A percentile compares a stretch with the other conserved stretches of the same genome.
phyloP scores from a whole-genome alignment of 2,329 filamentous ascomycete species.

The Aspergillus phoenicis region DNA sequence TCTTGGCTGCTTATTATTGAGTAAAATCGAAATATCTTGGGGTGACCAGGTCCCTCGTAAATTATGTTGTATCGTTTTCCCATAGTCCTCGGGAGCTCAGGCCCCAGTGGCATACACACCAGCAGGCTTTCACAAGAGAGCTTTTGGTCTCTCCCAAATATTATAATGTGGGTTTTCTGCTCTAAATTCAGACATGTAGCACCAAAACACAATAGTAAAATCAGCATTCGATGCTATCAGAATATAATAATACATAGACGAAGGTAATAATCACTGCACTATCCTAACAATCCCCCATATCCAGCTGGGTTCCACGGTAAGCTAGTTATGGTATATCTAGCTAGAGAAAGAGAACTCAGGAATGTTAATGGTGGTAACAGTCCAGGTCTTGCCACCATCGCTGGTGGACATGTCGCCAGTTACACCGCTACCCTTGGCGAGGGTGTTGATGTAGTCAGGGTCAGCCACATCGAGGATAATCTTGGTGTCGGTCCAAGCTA shows the following conservation, averaged over 20 bases:
- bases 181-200: too few relatives aligned
- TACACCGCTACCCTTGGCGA: constrained; percentile 42
- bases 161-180: too few relatives aligned
- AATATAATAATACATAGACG: neutral
- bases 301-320: neutral
- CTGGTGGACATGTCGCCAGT: constrained; percentile 45
- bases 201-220: too few relatives aligned
- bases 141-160: too few relatives aligned
- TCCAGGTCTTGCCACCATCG: constrained; percentile 50
- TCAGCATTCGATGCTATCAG: too few relatives aligned
- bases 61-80: too few relatives aligned
- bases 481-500: constrained; percentile 45
- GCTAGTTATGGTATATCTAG: neutral
- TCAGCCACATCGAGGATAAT: constrained; percentile 38
- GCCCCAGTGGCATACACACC: too few relatives aligned
- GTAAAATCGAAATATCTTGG: too few relatives aligned
- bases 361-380: constrained; percentile 43
- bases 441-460: constrained; percentile 42
- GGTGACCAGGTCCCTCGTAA: too few relatives aligned
- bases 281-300: neutral
- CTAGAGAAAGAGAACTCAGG: constrained; percentile 28
- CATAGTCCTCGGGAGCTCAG: too few relatives aligned
- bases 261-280: neutral
- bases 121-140: too few relatives aligned
- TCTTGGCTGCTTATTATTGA: fast-evolving